Conservation (phyloP, 257 asterid genomes). For the Cruciata laevipes region DNA sequence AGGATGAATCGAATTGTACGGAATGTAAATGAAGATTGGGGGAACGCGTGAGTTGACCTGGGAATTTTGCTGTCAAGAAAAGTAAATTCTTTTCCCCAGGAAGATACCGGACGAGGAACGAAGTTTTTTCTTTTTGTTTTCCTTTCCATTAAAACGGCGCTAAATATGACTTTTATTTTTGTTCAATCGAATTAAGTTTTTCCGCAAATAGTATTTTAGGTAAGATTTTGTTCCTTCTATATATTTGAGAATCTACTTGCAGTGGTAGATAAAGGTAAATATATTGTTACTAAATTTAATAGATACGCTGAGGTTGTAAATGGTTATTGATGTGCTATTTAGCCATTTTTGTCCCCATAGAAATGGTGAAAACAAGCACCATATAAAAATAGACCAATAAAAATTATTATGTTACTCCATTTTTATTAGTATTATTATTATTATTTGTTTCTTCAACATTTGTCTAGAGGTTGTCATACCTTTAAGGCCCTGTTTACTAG, state of each 20-base stretch:
- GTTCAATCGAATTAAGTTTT: not conserved
- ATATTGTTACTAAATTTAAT: not conserved
- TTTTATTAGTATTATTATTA: no score
- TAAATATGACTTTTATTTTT: not conserved
- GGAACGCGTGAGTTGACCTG: slow-evolving; percentile 67
- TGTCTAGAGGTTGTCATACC: no score
- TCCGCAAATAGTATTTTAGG: not conserved
- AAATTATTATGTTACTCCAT: no score
- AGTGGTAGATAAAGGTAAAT: not conserved
- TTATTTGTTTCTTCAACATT: no score
- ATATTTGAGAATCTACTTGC: not conserved
- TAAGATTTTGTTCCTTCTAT: not conserved
- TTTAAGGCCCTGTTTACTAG: no score
- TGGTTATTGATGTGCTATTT: no score
- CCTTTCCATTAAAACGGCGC: not conserved
- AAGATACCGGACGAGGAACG: slow-evolving; percentile 20
- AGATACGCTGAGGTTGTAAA: not conserved
- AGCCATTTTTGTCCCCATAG: not conserved
- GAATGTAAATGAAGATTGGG: slow-evolving; percentile 20
- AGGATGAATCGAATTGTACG: not conserved
- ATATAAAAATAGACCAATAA: no score
- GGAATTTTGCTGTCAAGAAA: slow-evolving; percentile 20
- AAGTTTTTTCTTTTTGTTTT: not conserved
- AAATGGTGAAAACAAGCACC: not conserved
- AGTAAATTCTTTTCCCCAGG: slow-evolving; percentile 14